Evolutionary conservation across 2,329 filamentous ascomycete species (phyloP).

Genomic region (Verruconis gallopava): DNA sequence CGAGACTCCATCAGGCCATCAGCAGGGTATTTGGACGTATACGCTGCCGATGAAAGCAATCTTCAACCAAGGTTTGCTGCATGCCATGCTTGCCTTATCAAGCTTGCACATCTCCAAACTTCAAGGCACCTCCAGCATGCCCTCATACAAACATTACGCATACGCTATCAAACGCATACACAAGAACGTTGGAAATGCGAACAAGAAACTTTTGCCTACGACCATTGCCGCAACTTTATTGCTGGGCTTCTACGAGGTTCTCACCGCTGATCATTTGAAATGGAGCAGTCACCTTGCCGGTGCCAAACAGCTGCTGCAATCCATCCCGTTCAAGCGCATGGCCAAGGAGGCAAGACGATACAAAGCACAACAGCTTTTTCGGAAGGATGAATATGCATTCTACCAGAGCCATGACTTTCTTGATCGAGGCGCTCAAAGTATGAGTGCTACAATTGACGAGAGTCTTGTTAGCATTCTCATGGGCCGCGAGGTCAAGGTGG

Average conservation of each 20-base stretch:
- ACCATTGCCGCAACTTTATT: constrained; percentile 82
- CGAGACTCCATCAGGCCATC: constrained; percentile 48
- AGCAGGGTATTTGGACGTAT: constrained; percentile 53
- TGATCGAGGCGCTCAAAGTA: constrained; percentile 6
- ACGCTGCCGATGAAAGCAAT: constrained; percentile 76
- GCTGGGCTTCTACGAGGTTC: constrained; percentile 85
- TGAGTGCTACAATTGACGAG: constrained; percentile 16
- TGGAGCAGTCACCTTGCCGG: constrained; percentile 91
- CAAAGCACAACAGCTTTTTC: constrained; percentile 29
- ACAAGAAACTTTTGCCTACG: constrained; percentile 54
- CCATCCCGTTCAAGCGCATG: constrained; percentile 66
- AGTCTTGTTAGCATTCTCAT: constrained; percentile 46
- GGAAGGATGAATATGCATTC: neutral
- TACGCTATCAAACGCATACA: constrained; percentile 68
- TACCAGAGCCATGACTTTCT: neutral
- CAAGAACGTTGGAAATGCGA: constrained; percentile 52
- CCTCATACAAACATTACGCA: constrained; percentile 85
- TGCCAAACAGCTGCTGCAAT: constrained; percentile 65
- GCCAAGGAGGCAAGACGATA: constrained; percentile 56
- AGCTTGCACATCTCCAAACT: constrained; percentile 81
- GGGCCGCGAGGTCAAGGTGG: constrained; percentile 45
- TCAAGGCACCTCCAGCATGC: constrained; percentile 58
- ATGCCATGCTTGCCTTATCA: constrained; percentile 77
- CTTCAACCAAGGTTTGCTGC: constrained; percentile 72
- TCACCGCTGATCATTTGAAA: constrained; percentile 85